Evolutionary conservation across 805 yeast species (phyloP).

Genomic region (Sugiyamaella floridensis): DNA sequence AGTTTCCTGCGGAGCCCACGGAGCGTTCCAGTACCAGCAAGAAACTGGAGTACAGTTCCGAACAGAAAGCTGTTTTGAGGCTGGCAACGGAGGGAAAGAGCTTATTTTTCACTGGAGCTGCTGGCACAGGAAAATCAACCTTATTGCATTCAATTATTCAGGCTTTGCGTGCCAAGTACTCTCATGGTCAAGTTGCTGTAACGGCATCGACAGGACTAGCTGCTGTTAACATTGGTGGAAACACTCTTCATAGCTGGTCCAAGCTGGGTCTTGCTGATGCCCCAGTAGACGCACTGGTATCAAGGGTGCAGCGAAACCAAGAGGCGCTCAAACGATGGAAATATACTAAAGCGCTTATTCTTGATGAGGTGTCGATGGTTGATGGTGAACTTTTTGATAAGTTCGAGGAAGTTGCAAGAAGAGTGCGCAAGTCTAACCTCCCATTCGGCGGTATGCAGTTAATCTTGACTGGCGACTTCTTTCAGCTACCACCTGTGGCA

Average conservation of each 20-base stretch:
- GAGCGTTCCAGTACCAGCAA: neutral
- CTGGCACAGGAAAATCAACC: slow-evolving; percentile 96
- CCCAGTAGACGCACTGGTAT: slow-evolving; percentile 37
- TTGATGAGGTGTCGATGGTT: slow-evolving; percentile 93
- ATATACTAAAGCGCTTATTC: slow-evolving; percentile 58
- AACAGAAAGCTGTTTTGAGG: slow-evolving; percentile 50
- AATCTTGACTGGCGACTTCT: slow-evolving; percentile 86
- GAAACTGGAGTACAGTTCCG: slow-evolving; percentile 21
- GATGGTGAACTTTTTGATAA: slow-evolving; percentile 70
- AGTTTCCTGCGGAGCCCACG: neutral
- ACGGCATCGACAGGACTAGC: slow-evolving; percentile 94
- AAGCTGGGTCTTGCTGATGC: slow-evolving; percentile 70
- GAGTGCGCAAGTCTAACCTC: slow-evolving; percentile 39
- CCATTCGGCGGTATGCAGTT: slow-evolving; percentile 96
- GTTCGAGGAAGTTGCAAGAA: slow-evolving; percentile 60
- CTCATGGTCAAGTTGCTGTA: slow-evolving; percentile 43
- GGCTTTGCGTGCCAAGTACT: slow-evolving; percentile 34
- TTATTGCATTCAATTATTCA: slow-evolving; percentile 58
- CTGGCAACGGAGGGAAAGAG: slow-evolving; percentile 48
- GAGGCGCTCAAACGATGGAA: slow-evolving; percentile 54
- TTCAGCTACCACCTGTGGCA: slow-evolving; percentile 87
- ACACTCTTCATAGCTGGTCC: slow-evolving; percentile 69
- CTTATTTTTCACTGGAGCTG: slow-evolving; percentile 92
- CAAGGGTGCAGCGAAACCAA: slow-evolving; percentile 41
- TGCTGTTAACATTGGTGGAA: slow-evolving; percentile 82